Conservation (phyloP, 441 rosid genomes). For the Aleurites moluccanus region DNA sequence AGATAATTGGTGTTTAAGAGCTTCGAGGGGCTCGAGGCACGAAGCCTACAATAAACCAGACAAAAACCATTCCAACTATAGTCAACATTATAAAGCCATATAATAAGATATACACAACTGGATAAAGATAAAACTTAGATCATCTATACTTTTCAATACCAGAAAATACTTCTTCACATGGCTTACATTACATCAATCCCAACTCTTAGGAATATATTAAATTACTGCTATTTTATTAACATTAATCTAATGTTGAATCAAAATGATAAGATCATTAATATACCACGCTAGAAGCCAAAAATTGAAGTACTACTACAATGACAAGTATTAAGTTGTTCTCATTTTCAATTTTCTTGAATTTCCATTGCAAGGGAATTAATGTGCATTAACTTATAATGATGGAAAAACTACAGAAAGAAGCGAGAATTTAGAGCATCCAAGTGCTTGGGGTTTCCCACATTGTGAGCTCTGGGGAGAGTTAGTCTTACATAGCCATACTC, state of each 20-base stretch:
- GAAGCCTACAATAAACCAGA: conserved; percentile 24
- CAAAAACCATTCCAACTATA: conserved; percentile 18
- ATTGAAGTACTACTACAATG: neutral
- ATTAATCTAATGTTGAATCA: neutral
- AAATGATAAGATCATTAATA: conserved; percentile 1
- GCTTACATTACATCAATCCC: conserved; percentile 18
- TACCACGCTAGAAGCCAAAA: neutral
- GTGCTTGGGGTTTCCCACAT: neutral
- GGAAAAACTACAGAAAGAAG: neutral
- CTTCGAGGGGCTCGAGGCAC: conserved; percentile 60
- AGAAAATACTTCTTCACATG: conserved; percentile 5
- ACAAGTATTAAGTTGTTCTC: conserved; percentile 4
- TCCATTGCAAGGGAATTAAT: neutral
- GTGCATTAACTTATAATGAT: neutral
- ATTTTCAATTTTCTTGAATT: neutral
- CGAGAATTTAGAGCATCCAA: too few relatives aligned
- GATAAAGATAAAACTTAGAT: neutral
- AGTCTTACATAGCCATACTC: neutral
- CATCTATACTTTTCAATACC: conserved; percentile 10
- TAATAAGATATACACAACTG: neutral
- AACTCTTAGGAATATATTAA: conserved; percentile 5
- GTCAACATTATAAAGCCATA: conserved; percentile 17
- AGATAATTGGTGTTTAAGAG: conserved; percentile 19
- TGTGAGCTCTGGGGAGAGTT: neutral
- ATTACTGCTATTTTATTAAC: neutral